These are phyloP conservation scores for Moesziomyces parantarcticus DNA, from an alignment of 1,284 basidiomycete species.

Conservation along the genomic window DNA sequence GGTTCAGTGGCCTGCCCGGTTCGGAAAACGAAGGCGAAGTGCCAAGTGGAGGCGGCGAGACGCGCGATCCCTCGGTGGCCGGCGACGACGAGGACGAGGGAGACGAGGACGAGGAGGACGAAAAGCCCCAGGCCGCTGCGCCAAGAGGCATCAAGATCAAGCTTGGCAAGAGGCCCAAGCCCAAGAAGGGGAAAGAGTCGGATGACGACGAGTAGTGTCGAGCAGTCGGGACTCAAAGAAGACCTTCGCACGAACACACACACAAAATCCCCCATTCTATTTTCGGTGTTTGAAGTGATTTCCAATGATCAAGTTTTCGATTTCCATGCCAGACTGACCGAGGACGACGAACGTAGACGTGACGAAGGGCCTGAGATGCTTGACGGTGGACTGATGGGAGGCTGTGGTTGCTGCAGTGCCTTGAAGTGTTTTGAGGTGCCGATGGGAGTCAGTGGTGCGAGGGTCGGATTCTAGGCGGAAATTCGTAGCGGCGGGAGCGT, in stretches of 20 bases:
- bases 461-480: too few relatives aligned
- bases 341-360: not conserved
- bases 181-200: slow-evolving; percentile 23
- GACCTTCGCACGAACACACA: not conserved
- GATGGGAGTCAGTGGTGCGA: too few relatives aligned
- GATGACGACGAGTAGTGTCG: slow-evolving; percentile 28
- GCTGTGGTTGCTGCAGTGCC: too few relatives aligned
- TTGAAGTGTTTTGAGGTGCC: too few relatives aligned
- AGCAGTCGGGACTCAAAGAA: too few relatives aligned
- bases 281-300: not conserved
- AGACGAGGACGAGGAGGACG: slow-evolving; percentile 38
- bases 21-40: slow-evolving; percentile 46
- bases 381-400: too few relatives aligned
- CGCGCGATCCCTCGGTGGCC: slow-evolving; percentile 11
- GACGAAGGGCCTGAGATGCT: not conserved
- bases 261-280: not conserved
- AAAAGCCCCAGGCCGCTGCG: slow-evolving; percentile 20
- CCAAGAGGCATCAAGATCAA: slow-evolving; percentile 49
- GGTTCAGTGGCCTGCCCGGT: slow-evolving; percentile 51
- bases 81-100: slow-evolving; percentile 17
- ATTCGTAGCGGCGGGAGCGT: too few relatives aligned
- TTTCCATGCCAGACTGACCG: not conserved
- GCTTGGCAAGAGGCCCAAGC: slow-evolving; percentile 33
- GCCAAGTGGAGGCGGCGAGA: slow-evolving; percentile 4
- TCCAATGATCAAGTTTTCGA: not conserved